Conservation (phyloP, 1,284 basidiomycete species). For the Pyrrhoderma lamaoense region DNA sequence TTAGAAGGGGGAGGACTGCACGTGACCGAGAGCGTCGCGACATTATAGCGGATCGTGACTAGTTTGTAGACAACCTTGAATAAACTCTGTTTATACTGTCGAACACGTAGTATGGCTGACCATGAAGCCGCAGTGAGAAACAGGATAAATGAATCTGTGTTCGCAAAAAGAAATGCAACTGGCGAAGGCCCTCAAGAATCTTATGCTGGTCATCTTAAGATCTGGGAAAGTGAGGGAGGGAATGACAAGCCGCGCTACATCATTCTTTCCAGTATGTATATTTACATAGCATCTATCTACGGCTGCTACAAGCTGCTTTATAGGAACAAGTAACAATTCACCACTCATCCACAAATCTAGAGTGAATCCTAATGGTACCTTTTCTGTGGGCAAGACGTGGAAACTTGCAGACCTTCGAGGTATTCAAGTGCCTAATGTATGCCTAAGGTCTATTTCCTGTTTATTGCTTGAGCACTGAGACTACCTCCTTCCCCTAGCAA, state of each 20-base stretch:
- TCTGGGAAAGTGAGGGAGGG: constrained; percentile 58
- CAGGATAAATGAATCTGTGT: constrained; percentile 78
- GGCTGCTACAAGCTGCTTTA: constrained; percentile 12
- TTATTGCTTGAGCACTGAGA: neutral
- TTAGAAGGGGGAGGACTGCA: constrained; percentile 36
- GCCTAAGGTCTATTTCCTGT: constrained; percentile 22
- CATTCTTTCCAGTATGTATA: constrained; percentile 72
- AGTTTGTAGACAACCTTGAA: neutral
- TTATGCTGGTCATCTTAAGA: constrained; percentile 83
- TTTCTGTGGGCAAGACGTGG: constrained; percentile 99
- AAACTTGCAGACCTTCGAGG: constrained; percentile 72
- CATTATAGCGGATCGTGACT: neutral
- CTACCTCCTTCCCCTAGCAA: neutral
- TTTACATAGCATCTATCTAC: neutral
- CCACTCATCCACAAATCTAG: constrained; percentile 94
- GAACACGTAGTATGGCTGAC: constrained; percentile 42
- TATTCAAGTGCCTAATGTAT: constrained; percentile 70
- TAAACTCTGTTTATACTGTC: neutral
- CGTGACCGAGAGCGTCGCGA: constrained; percentile 2
- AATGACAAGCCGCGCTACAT: constrained; percentile 83
- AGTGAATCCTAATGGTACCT: constrained; percentile 88
- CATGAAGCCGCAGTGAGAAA: constrained; percentile 40
- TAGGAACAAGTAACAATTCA: constrained; percentile 58
- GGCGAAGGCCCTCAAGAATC: constrained; percentile 58
- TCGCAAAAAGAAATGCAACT: constrained; percentile 59